phyloP scores from a whole-genome alignment of 345 rosid species.

The Geranium brycei region DNA sequence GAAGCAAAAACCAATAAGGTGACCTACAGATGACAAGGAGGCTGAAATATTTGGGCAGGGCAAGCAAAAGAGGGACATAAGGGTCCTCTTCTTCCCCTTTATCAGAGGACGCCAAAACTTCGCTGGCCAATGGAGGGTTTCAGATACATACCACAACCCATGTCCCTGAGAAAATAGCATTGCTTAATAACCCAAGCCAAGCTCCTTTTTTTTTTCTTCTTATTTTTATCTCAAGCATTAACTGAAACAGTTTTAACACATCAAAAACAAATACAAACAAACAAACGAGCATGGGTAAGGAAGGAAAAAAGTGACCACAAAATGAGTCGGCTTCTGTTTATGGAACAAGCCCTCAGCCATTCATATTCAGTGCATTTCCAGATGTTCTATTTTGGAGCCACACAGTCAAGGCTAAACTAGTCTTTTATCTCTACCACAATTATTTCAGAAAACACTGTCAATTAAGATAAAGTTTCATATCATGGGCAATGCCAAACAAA shows the following conservation, averaged over 20 bases:
- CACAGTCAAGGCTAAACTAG: too few relatives aligned
- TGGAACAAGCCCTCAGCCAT: too few relatives aligned
- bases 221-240: neutral
- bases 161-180: conserved; percentile 2
- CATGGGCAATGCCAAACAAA: too few relatives aligned
- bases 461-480: too few relatives aligned
- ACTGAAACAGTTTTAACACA: neutral
- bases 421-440: too few relatives aligned
- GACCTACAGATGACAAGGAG: neutral
- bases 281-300: neutral
- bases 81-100: conserved; percentile 4
- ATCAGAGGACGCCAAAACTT: neutral
- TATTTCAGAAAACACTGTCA: too few relatives aligned
- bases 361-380: too few relatives aligned
- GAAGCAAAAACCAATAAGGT: neutral
- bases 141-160: conserved; percentile 7
- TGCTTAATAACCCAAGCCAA: neutral
- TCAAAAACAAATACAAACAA: neutral
- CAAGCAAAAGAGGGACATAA: conserved; percentile 3
- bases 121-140: neutral
- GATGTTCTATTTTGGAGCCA: too few relatives aligned
- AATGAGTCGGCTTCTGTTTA: too few relatives aligned
- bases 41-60: neutral
- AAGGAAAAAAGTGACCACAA: too few relatives aligned
- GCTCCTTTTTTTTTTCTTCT: too few relatives aligned